These are phyloP conservation scores for Cyclospora cayetanensis DNA, from an alignment of 169 alveolate genomes.

Conservation along the genomic window DNA sequence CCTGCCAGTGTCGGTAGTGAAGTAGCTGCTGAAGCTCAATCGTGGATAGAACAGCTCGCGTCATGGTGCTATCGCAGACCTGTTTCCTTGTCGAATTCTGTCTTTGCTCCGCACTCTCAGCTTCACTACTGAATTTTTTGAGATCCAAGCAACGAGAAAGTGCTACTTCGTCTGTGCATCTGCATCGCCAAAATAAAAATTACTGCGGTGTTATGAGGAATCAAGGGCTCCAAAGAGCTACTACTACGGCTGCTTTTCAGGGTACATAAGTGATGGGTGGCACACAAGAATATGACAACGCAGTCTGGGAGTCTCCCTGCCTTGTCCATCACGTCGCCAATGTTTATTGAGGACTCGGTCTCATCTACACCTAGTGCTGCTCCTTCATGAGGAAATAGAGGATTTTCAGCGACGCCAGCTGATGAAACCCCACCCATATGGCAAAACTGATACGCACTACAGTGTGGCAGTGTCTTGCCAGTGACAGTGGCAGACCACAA, in stretches of 20 bases:
- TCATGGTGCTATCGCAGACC: neutral
- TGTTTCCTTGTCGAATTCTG: neutral
- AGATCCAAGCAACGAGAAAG: conserved; percentile 48
- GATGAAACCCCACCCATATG: neutral
- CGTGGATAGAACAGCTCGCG: too few species aligned
- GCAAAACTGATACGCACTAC: neutral
- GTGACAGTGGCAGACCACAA: too few species aligned
- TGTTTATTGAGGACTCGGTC: neutral
- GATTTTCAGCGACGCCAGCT: conserved; percentile 35
- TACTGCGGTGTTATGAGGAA: neutral
- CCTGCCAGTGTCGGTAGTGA: too few species aligned
- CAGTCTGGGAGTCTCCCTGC: conserved; percentile 61
- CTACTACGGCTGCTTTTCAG: neutral
- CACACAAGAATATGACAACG: conserved; percentile 50
- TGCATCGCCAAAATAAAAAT: neutral
- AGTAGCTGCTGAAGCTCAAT: too few species aligned
- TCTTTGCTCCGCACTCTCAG: neutral
- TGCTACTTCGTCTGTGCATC: conserved; percentile 47
- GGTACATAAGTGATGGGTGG: neutral
- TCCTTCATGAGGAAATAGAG: neutral
- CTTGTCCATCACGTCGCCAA: conserved; percentile 51
- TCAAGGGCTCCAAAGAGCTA: neutral
- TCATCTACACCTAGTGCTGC: neutral
- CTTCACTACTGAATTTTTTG: conserved; percentile 2
- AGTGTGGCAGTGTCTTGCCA: too few species aligned